Base-by-base conservation (phyloP, 75 land plant genomes). In the Cunninghamia lanceolata region DNA sequence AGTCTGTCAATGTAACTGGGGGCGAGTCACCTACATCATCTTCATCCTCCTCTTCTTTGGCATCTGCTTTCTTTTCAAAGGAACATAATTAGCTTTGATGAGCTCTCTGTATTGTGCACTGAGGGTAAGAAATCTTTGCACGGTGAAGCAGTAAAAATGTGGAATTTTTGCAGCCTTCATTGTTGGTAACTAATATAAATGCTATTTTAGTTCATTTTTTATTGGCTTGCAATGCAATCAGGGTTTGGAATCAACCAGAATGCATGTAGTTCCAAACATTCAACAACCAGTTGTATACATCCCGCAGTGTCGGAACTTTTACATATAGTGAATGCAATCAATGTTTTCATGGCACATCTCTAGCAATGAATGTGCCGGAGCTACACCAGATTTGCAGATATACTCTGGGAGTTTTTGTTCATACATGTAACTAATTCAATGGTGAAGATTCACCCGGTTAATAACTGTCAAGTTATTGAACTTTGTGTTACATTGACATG, bases 11-110 rank as follows among this genome's bases (percentile, higher is more conserved):
- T 43, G n/a, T n/a, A 80, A 42, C 39, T 43, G 82, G 47, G 46
- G 82, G 82, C 11, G 82, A 80, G 47, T 80, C 82, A 0, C 82
- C 82, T 80, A 80, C 82, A 80, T 80, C 82, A 11, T 80, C 82
- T 80, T 80, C 82, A 45, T 80, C 82, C 45, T 42, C 47, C 45
- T 80, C 82, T 80, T 80, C 82, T 80, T 43, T 80, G 40, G 47
- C 82, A 43, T 80, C 82, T 46, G 28, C 82, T 42, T 80, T 80
- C 47, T 80, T 80, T 11, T 28, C 82, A 45, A 80, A 80, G 82
- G n/a, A 46, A 80, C 82, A 45, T 28, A 40, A 80, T 39, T 80
- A 80, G 82, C 82, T 80, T 9, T 9, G 6, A 11, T 45, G 9
- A 80, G 50, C 47, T 25, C 47, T 79, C 46, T 42, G 75, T 71